Evolutionary conservation across 345 rosid genomes (phyloP).

Genomic region (Boechera retrofracta): DNA sequence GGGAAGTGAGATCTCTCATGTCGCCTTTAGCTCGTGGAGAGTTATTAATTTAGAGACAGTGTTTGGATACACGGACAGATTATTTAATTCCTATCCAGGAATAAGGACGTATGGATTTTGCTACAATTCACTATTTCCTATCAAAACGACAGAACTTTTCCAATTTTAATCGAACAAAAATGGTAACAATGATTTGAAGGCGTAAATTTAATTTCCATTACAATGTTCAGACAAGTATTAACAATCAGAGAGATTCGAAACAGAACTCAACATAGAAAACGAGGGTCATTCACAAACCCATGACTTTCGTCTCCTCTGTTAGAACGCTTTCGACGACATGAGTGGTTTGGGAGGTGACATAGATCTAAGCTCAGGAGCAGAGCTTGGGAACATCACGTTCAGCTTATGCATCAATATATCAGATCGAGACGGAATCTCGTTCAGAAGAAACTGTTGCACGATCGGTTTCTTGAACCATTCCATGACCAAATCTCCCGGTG

Average conservation of each 20-base stretch:
- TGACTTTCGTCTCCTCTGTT: constrained; percentile 3
- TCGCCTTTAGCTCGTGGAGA: neutral
- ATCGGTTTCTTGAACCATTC: constrained; percentile 98
- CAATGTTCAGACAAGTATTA: constrained; percentile 33
- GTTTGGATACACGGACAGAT: neutral
- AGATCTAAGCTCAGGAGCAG: constrained; percentile 94
- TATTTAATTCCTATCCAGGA: neutral
- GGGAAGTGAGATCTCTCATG: constrained; percentile 36
- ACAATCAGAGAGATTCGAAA: constrained; percentile 9
- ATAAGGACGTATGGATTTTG: neutral
- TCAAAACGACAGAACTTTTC: neutral
- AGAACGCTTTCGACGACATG: constrained; percentile 43
- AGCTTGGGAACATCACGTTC: constrained; percentile 82
- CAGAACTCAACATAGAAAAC: constrained; percentile 15
- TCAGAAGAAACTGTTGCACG: constrained; percentile 93
- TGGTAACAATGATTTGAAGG: neutral
- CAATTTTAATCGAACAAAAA: neutral
- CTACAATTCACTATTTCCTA: neutral
- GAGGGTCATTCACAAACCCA: constrained; percentile 28
- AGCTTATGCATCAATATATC: constrained; percentile 96
- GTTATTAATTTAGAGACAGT: too few species aligned
- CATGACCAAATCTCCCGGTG: constrained; percentile 90
- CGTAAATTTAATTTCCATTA: constrained; percentile 16
- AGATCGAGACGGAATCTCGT: constrained; percentile 86
- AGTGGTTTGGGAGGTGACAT: constrained; percentile 76